phyloP scores from a whole-genome alignment of 2,329 filamentous ascomycete genomes.

The Didymella exigua region DNA sequence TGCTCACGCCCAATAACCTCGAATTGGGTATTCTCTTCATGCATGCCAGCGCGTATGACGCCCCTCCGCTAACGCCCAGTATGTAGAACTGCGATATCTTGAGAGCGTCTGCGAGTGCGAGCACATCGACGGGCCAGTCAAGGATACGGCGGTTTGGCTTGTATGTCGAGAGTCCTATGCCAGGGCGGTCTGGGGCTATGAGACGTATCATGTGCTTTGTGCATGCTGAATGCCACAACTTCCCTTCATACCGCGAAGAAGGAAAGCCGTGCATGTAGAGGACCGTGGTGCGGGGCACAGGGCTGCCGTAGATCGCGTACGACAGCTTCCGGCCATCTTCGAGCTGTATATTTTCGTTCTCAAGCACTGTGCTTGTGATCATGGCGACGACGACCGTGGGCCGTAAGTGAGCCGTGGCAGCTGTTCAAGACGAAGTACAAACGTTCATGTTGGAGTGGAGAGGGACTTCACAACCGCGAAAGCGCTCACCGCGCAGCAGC shows the following conservation, averaged over 20 bases:
- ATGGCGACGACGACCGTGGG: slow-evolving; percentile 1
- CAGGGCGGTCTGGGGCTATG: slow-evolving; percentile 53
- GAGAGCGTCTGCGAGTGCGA: slow-evolving; percentile 50
- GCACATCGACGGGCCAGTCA: slow-evolving; percentile 53
- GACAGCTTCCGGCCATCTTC: slow-evolving; percentile 50
- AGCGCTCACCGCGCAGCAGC: not conserved
- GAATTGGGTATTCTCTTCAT: slow-evolving; percentile 46
- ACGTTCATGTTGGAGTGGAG: slow-evolving; percentile 3
- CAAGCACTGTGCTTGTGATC: slow-evolving; percentile 24
- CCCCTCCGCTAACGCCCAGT: slow-evolving; percentile 55
- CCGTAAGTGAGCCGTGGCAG: slow-evolving; percentile 1
- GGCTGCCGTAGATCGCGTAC: slow-evolving; percentile 53
- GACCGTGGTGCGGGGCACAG: slow-evolving; percentile 48
- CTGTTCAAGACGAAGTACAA: slow-evolving; percentile 5
- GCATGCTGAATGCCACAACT: slow-evolving; percentile 42
- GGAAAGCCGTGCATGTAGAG: slow-evolving; percentile 55
- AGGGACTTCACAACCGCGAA: not conserved
- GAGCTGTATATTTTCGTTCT: slow-evolving; percentile 35
- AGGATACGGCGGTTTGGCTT: slow-evolving; percentile 47
- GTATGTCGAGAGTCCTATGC: slow-evolving; percentile 51
- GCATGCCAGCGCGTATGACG: slow-evolving; percentile 57
- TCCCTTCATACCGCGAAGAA: slow-evolving; percentile 51
- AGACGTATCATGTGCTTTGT: slow-evolving; percentile 47
- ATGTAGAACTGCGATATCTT: slow-evolving; percentile 51
- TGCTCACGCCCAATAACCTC: slow-evolving; percentile 30